phyloP scores from a whole-genome alignment of 192 early-diverging fungal species.

The Podila epigama region DNA sequence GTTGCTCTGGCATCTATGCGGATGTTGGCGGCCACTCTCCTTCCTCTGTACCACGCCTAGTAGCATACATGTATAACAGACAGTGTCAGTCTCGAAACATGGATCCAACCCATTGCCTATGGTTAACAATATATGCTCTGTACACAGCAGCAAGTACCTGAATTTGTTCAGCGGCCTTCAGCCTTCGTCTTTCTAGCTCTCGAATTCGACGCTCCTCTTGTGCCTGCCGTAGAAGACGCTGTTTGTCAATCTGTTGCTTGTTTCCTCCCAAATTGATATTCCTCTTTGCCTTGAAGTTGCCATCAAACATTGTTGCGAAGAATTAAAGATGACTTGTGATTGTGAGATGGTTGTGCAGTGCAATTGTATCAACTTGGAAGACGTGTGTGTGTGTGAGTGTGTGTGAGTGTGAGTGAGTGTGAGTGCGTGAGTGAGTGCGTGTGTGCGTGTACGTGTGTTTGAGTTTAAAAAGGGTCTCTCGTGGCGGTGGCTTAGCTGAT shows the following conservation, averaged over 20 bases:
- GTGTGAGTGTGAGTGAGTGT: no score
- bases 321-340: not conserved
- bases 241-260: constrained; percentile 70
- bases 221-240: constrained; percentile 69
- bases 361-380: no score
- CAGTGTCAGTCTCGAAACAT: not conserved
- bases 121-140: not conserved
- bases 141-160: constrained; percentile 56
- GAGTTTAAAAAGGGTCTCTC: no score
- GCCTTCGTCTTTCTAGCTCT: constrained; percentile 70
- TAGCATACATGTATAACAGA: not conserved
- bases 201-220: constrained; percentile 76
- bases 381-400: not conserved
- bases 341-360: not conserved
- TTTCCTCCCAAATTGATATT: constrained; percentile 87
- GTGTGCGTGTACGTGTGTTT: no score
- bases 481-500: no score
- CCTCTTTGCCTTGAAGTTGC: constrained; percentile 76
- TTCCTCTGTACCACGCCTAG: constrained; percentile 69
- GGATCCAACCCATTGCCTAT: not conserved
- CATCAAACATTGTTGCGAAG: constrained; percentile 70
- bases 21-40: constrained; percentile 37
- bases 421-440: no score
- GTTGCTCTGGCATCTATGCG: constrained; percentile 28
- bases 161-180: constrained; percentile 65